A percentile compares a stretch with the other conserved stretches of the same genome.
phyloP scores from a whole-genome alignment of 2,329 filamentous ascomycete genomes.

The Phaeoacremonium minimum region DNA sequence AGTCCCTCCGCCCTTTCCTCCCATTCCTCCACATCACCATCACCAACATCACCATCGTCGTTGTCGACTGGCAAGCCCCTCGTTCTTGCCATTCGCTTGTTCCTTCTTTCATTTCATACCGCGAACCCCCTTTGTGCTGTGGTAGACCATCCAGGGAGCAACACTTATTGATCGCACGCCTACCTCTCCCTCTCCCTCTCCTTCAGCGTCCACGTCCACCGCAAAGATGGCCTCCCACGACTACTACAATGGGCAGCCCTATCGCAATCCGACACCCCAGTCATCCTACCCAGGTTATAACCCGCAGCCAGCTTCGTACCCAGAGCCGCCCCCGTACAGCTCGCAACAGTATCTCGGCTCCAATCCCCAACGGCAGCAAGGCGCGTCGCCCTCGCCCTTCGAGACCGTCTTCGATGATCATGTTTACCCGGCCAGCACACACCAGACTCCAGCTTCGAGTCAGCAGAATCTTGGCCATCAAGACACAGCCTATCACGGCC shows the following conservation, averaged over 20 bases:
- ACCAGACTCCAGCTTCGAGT: conserved; percentile 26
- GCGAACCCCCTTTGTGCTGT: too few relatives aligned
- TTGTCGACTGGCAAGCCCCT: too few relatives aligned
- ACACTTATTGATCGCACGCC: too few relatives aligned
- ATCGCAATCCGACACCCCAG: conserved; percentile 37
- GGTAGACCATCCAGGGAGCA: too few relatives aligned
- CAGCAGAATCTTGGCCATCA: conserved; percentile 40
- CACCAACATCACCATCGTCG: too few relatives aligned
- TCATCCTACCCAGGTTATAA: conserved; percentile 16
- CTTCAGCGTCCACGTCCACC: too few relatives aligned
- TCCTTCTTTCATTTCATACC: too few relatives aligned
- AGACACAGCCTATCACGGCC: conserved; percentile 56
- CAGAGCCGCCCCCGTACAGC: conserved; percentile 23
- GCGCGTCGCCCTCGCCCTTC: conserved; percentile 48
- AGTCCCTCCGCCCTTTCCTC: too few relatives aligned
- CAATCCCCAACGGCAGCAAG: conserved; percentile 11
- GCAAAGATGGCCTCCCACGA: conserved; percentile 62
- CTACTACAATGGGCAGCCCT: conserved; percentile 49
- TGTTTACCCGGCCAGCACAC: conserved; percentile 53
- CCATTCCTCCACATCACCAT: too few relatives aligned
- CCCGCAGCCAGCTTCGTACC: conserved; percentile 5
- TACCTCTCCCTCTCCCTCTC: too few relatives aligned
- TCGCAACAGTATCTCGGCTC: conserved; percentile 27
- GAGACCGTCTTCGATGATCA: conserved; percentile 65
- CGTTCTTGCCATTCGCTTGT: too few relatives aligned